A percentile compares a stretch with the other conserved stretches of the same genome.
phyloP scores from a whole-genome alignment of 495 filamentous ascomycete species.

The Penicillium desertorum region DNA sequence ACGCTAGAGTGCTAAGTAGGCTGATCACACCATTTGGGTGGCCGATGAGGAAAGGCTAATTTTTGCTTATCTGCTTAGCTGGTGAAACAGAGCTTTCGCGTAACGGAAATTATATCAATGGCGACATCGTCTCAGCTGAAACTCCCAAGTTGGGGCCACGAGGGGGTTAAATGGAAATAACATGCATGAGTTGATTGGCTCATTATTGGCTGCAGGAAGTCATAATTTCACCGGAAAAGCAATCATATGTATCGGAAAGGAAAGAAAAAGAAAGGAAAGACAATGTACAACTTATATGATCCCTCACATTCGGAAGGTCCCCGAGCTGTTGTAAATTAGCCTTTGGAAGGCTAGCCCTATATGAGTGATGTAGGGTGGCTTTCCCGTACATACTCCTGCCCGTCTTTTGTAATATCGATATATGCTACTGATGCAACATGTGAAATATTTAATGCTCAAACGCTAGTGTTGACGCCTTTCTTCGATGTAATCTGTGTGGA shows the following conservation, averaged over 20 bases:
- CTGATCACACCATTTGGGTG: conserved; percentile 25
- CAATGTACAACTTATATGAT: too few relatives aligned
- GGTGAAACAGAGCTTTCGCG: not conserved
- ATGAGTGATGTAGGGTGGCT: too few relatives aligned
- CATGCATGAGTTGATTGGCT: conserved; percentile 7
- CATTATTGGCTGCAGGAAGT: not conserved
- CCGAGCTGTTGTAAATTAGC: too few relatives aligned
- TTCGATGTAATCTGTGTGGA: not conserved
- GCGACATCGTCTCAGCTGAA: not conserved
- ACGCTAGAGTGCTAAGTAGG: conserved; percentile 1
- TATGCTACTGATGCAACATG: not conserved
- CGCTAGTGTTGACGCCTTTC: too few relatives aligned
- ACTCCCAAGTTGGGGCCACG: not conserved
- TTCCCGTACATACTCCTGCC: too few relatives aligned
- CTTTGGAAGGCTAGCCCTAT: too few relatives aligned
- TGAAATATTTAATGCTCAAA: too few relatives aligned
- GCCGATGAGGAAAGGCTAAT: conserved; percentile 17
- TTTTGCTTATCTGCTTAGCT: conserved; percentile 11
- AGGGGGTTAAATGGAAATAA: not conserved
- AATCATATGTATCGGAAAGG: not conserved
- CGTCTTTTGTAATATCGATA: too few relatives aligned
- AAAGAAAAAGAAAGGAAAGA: not conserved
- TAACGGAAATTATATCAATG: not conserved
- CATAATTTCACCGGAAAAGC: not conserved
- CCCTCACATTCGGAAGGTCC: too few relatives aligned